phyloP scores from a whole-genome alignment of 2,329 filamentous ascomycete species.

The Sclerotinia minor region DNA sequence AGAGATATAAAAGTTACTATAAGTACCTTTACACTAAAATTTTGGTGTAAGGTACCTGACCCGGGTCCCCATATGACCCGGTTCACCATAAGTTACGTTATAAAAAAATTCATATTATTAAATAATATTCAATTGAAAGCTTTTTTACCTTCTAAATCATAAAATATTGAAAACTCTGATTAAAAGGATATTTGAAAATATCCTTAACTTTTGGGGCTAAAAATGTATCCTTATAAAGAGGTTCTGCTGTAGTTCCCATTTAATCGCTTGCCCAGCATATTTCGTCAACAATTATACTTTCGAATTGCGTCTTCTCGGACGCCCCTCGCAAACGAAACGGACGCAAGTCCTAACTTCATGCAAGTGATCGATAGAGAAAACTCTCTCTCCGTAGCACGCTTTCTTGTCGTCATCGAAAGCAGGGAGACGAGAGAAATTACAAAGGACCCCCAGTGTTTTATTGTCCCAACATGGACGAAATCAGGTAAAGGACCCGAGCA shows the following conservation, averaged over 20 bases:
- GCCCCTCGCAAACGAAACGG: slow-evolving; percentile 3
- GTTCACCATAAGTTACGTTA: no score
- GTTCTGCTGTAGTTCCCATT: slow-evolving; percentile 11
- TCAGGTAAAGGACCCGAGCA: slow-evolving; percentile 15
- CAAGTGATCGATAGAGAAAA: slow-evolving; percentile 23
- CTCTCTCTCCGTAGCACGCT: neutral
- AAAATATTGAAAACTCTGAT: no score
- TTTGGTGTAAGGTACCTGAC: no score
- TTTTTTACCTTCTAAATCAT: no score
- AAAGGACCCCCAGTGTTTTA: slow-evolving; percentile 1
- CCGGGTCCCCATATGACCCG: no score
- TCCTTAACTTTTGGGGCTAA: no score
- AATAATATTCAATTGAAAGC: no score
- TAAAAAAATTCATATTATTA: no score
- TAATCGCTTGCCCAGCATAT: slow-evolving; percentile 5
- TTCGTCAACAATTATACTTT: slow-evolving; percentile 19
- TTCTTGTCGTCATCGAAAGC: slow-evolving; percentile 9
- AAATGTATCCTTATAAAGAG: no score
- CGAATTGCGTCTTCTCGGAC: slow-evolving; percentile 14
- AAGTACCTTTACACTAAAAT: no score
- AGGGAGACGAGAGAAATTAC: slow-evolving; percentile 10
- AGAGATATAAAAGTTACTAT: no score
- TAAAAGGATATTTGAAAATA: no score
- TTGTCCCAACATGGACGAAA: slow-evolving; percentile 5
- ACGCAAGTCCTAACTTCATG: slow-evolving; percentile 18